A percentile compares a stretch with the other conserved stretches of the same genome.
phyloP scores from a whole-genome alignment of 257 asterid species.

The Capsicum chinense region DNA sequence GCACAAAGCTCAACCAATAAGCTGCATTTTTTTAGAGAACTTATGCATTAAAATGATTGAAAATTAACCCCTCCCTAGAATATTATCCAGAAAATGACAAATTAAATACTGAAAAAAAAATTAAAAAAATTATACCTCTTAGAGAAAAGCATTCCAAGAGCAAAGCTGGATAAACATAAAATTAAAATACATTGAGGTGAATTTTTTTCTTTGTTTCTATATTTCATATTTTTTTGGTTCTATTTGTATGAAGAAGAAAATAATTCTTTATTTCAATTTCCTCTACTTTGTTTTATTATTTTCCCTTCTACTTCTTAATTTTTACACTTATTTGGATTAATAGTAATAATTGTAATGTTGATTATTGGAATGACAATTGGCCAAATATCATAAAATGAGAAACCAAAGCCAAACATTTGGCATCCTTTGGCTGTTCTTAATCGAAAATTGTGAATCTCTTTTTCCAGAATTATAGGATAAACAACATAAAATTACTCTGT shows the following conservation, averaged over 20 bases:
- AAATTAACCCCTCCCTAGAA: not conserved
- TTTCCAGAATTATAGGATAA: not conserved
- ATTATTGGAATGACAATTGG: not conserved
- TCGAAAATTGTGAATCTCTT: not conserved
- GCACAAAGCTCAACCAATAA: constrained; percentile 8
- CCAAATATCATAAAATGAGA: not conserved
- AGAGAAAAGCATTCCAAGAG: constrained; percentile 61
- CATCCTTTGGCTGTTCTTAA: not conserved
- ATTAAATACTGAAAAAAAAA: not conserved
- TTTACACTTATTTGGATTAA: not conserved
- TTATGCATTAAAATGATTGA: not conserved
- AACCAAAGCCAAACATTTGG: constrained; percentile 18
- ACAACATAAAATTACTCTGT: no score
- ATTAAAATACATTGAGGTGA: constrained; percentile 55
- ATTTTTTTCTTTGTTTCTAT: constrained; percentile 43
- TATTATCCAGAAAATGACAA: not conserved
- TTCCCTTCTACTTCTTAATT: not conserved
- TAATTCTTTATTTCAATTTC: not conserved
- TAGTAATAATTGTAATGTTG: not conserved
- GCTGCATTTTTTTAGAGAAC: not conserved
- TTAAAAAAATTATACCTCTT: constrained; percentile 42
- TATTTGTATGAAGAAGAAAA: not conserved
- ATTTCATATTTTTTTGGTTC: constrained; percentile 5
- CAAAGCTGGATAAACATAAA: constrained; percentile 62
- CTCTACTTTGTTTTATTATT: not conserved